Conservation (phyloP, 176 grass and related monocot genomes). For the Cenchrus purpureus region DNA sequence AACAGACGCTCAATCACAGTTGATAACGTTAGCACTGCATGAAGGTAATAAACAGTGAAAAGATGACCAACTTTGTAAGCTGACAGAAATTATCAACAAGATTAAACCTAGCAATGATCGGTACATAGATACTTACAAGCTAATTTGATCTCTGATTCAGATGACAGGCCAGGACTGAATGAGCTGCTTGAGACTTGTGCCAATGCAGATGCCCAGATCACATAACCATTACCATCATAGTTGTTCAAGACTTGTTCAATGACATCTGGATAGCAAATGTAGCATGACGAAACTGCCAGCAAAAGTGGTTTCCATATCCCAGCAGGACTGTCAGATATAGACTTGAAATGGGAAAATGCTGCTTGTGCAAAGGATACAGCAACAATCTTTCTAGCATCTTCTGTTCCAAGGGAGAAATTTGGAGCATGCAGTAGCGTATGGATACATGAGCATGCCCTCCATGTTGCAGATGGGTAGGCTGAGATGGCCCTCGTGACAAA, state of each 20-base stretch:
- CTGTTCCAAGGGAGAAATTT: slow-evolving; percentile 48
- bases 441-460: slow-evolving; percentile 82
- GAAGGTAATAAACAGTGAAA: slow-evolving; percentile 20
- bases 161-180: slow-evolving; percentile 64
- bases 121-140: slow-evolving; percentile 50
- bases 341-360: slow-evolving; percentile 62
- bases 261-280: slow-evolving; percentile 75
- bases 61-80: neutral
- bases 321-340: slow-evolving; percentile 57
- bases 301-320: slow-evolving; percentile 73
- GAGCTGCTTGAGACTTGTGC: slow-evolving; percentile 64
- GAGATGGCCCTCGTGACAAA: slow-evolving; percentile 71
- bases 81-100: neutral
- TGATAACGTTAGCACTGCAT: slow-evolving; percentile 66
- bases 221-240: slow-evolving; percentile 55
- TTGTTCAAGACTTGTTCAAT: slow-evolving; percentile 60
- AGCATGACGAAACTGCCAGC: slow-evolving; percentile 75
- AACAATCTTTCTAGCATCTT: slow-evolving; percentile 54
- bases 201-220: slow-evolving; percentile 60
- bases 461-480: slow-evolving; percentile 79
- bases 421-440: slow-evolving; percentile 72
- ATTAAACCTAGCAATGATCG: neutral
- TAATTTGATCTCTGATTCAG: slow-evolving; percentile 81
- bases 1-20: slow-evolving; percentile 61
- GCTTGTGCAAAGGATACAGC: slow-evolving; percentile 52